A percentile compares a stretch with the other conserved stretches of the same genome.
These are phyloP conservation scores for Saccharomycopsis selenospora DNA, from an alignment of 805 yeast species.

Conservation along the genomic window DNA sequence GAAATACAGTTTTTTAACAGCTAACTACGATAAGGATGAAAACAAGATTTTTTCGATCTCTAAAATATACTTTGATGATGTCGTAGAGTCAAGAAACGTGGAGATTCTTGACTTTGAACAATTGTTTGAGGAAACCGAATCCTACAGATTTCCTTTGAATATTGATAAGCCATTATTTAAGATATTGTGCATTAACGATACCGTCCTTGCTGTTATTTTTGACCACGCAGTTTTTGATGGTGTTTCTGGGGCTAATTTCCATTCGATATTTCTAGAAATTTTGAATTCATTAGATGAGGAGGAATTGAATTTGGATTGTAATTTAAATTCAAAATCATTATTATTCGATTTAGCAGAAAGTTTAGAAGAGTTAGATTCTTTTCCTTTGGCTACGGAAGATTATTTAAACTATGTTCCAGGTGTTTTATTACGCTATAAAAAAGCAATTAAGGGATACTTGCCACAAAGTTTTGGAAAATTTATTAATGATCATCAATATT, in stretches of 20 bases:
- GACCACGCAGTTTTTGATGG: conserved; percentile 13
- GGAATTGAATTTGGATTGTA: too few relatives aligned
- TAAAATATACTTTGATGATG: conserved; percentile 1
- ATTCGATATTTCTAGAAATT: conserved; percentile 2
- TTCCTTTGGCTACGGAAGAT: conserved; percentile 5
- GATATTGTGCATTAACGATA: neutral
- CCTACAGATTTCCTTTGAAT: conserved; percentile 3
- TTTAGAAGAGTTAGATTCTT: conserved; percentile 3
- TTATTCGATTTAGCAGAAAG: conserved; percentile 3
- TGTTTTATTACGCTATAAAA: neutral
- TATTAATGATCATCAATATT: conserved; percentile 5
- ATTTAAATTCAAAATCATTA: too few relatives aligned
- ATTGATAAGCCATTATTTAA: conserved; percentile 1
- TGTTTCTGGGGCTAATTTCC: conserved; percentile 5
- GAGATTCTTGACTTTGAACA: neutral
- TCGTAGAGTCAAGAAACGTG: neutral
- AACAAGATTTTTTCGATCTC: conserved; percentile 1
- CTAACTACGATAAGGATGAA: neutral
- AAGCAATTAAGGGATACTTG: neutral
- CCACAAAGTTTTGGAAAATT: neutral
- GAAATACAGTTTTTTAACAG: conserved; percentile 4
- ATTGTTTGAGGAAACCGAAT: conserved; percentile 4
- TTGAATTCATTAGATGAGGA: neutral
- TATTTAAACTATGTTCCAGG: conserved; percentile 5
- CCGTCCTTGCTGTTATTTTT: conserved; percentile 2